Evolutionary conservation across 2,329 filamentous ascomycete species (phyloP).

Genomic region (Trichothecium roseum): DNA sequence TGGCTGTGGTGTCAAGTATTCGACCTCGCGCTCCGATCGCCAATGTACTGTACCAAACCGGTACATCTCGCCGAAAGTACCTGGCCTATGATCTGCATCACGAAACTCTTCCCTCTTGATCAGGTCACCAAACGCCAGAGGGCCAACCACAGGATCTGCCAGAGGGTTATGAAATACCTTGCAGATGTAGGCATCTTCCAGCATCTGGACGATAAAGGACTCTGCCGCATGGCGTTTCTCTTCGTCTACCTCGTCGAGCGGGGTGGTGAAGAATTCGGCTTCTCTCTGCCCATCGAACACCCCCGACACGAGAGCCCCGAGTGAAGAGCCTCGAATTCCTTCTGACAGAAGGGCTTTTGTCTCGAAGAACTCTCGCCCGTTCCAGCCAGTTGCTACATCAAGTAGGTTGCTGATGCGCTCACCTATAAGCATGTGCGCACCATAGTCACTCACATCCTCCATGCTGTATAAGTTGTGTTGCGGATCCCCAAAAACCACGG

Average conservation of each 20-base stretch:
- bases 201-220: constrained; percentile 19
- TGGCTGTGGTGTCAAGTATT: constrained; percentile 12
- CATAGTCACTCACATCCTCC: constrained; percentile 22
- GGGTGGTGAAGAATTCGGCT: constrained; percentile 19
- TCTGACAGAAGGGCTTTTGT: constrained; percentile 20
- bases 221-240: constrained; percentile 15
- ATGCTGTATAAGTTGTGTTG: no score
- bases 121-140: constrained; percentile 20
- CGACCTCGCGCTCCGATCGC: constrained; percentile 15
- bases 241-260: constrained; percentile 17
- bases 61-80: constrained; percentile 23
- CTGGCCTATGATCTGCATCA: constrained; percentile 18
- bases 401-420: constrained; percentile 21
- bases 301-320: constrained; percentile 18
- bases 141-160: constrained; percentile 17
- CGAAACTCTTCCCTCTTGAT: constrained; percentile 14
- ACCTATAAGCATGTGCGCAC: constrained; percentile 23
- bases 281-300: constrained; percentile 15
- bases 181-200: constrained; percentile 23
- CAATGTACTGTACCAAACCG: constrained; percentile 23
- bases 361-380: constrained; percentile 20
- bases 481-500: no score
- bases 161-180: constrained; percentile 22
- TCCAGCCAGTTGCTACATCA: constrained; percentile 17
- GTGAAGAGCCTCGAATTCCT: constrained; percentile 18